These are phyloP conservation scores for Xylariaceae sp. DNA, from an alignment of 2,329 filamentous ascomycete genomes.

Conservation along the genomic window DNA sequence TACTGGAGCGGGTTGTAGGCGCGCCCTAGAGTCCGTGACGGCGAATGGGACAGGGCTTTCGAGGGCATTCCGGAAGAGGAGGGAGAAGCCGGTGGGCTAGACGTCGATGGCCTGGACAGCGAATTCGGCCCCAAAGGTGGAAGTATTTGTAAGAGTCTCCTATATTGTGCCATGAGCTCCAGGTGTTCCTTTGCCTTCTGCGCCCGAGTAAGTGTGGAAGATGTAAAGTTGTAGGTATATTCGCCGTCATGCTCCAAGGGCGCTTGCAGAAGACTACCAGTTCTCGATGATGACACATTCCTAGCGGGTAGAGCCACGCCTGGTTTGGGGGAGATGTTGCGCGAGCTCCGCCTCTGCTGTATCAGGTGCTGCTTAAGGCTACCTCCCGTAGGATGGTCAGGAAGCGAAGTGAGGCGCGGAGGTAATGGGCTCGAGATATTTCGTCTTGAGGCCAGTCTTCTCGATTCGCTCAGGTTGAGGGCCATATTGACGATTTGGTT, in stretches of 20 bases:
- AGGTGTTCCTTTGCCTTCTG: constrained; percentile 80
- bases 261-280: constrained; percentile 39
- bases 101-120: constrained; percentile 28
- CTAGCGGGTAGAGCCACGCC: constrained; percentile 34
- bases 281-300: constrained; percentile 31
- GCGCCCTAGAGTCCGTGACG: constrained; percentile 48
- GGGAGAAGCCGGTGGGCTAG: constrained; percentile 36
- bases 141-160: constrained; percentile 69
- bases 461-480: constrained; percentile 76
- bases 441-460: constrained; percentile 54
- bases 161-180: constrained; percentile 78
- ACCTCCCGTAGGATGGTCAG: constrained; percentile 45
- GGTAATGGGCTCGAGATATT: constrained; percentile 45
- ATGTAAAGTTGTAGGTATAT: constrained; percentile 62
- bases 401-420: constrained; percentile 43
- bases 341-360: constrained; percentile 57
- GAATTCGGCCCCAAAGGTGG: constrained; percentile 57
- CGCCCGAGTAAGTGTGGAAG: constrained; percentile 71
- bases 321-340: constrained; percentile 53
- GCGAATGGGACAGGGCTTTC: constrained; percentile 24
- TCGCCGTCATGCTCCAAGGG: constrained; percentile 40
- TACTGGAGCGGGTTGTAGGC: constrained; percentile 88
- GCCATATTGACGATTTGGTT: constrained; percentile 91
- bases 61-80: constrained; percentile 13
- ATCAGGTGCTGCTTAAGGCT: constrained; percentile 63